A percentile compares a stretch with the other conserved stretches of the same genome.
Evolutionary conservation across 352 stramenopile genomes (phyloP).

Genomic region (Pythium biforme): DNA sequence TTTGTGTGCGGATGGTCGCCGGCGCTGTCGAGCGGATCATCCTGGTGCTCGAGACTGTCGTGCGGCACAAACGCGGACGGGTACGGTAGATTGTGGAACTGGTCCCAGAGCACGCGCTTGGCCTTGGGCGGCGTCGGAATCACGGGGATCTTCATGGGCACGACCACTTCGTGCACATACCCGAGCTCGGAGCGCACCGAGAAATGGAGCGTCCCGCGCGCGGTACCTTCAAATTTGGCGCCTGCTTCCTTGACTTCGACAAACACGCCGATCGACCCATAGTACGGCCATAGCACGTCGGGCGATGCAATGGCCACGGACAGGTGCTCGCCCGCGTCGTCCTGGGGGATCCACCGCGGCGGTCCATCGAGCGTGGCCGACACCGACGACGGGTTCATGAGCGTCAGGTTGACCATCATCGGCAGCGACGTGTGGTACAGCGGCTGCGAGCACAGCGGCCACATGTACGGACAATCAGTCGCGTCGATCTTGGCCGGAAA

Average conservation of each 20-base stretch:
- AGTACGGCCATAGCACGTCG: constrained; percentile 63
- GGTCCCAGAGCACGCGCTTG: constrained; percentile 81
- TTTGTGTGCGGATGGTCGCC: constrained; percentile 87
- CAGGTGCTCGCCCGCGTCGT: constrained; percentile 48
- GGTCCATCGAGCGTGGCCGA: constrained; percentile 42
- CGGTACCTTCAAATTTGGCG: constrained; percentile 40
- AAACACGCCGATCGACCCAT: constrained; percentile 69
- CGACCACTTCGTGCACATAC: constrained; percentile 39
- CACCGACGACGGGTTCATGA: constrained; percentile 64
- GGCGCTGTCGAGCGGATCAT: constrained; percentile 69
- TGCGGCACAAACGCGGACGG: constrained; percentile 77
- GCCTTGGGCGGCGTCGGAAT: constrained; percentile 43
- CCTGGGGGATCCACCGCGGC: constrained; percentile 48
- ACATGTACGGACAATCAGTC: constrained; percentile 85
- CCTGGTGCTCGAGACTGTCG: constrained; percentile 68
- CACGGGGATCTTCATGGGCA: constrained; percentile 49
- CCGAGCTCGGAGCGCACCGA: constrained; percentile 41
- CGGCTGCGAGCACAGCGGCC: constrained; percentile 79
- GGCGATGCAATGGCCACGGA: constrained; percentile 46
- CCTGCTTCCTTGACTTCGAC: constrained; percentile 55
- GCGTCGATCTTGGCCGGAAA: constrained; percentile 69
- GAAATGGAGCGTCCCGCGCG: constrained; percentile 39
- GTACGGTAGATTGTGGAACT: constrained; percentile 89
- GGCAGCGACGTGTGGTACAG: constrained; percentile 72
- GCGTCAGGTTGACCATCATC: constrained; percentile 82